Percentiles rank a stretch among this genome's conserved stretches.
Evolutionary conservation across 1,284 basidiomycete genomes (phyloP).

Genomic region (Trametes polyzona): DNA sequence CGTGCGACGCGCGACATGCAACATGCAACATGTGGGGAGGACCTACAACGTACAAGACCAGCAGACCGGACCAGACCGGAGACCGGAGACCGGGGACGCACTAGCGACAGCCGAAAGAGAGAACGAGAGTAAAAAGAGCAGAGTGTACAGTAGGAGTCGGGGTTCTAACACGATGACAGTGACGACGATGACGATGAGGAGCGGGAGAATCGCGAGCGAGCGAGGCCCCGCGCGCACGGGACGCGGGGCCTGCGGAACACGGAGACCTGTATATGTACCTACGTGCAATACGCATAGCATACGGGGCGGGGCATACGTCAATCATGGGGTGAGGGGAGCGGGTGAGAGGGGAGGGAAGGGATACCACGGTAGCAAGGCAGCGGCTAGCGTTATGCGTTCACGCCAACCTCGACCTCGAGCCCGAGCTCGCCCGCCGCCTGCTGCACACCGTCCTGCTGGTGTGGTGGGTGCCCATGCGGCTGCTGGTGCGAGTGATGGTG

Average conservation of each 20-base stretch:
- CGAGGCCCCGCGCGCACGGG: no score
- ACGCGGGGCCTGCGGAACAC: no score
- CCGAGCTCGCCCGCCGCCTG: slow-evolving; percentile 11
- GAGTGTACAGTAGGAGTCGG: background rate
- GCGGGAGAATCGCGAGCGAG: no score
- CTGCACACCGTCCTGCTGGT: background rate
- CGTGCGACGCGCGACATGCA: no score
- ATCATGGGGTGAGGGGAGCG: background rate
- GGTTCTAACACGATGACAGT: background rate
- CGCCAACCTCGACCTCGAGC: slow-evolving; percentile 25
- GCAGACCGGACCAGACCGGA: background rate
- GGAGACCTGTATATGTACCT: background rate
- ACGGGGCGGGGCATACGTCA: no score
- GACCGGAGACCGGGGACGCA: no score
- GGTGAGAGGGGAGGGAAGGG: background rate
- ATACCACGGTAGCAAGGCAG: background rate
- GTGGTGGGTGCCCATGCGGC: background rate
- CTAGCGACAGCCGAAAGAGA: no score
- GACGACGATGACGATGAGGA: background rate
- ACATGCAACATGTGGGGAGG: background rate
- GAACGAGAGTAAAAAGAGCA: background rate
- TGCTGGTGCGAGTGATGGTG: slow-evolving; percentile 23
- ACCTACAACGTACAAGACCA: background rate
- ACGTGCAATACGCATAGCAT: background rate
- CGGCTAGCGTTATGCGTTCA: slow-evolving; percentile 7